A percentile compares a stretch with the other conserved stretches of the same genome.
phyloP scores from a whole-genome alignment of 495 filamentous ascomycete species.

The Darksidea phi region DNA sequence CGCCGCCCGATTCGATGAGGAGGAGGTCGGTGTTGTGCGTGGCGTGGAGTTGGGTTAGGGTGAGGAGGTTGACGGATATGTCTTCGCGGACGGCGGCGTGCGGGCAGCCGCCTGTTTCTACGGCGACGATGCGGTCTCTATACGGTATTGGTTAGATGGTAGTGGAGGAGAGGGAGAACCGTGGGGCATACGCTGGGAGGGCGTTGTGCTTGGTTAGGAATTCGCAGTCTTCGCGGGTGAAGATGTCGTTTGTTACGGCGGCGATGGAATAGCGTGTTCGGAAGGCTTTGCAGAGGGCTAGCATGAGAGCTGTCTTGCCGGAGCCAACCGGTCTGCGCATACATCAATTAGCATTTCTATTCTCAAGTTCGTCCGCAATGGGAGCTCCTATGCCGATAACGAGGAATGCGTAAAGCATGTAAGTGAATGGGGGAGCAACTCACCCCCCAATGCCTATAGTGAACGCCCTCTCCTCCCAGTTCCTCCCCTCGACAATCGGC shows the following conservation, averaged over 20 bases:
- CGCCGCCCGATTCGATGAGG: constrained; percentile 91
- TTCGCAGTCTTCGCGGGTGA: constrained; percentile 94
- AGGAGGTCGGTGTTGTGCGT: constrained; percentile 72
- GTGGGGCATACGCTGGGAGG: constrained; percentile 59
- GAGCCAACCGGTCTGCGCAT: constrained; percentile 98
- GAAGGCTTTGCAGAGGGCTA: constrained; percentile 77
- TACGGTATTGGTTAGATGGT: background rate
- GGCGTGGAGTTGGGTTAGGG: constrained; percentile 79
- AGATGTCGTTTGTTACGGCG: constrained; percentile 98
- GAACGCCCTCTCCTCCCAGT: constrained; percentile 90
- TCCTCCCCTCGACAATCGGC: constrained; percentile 81
- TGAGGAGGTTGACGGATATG: constrained; percentile 87
- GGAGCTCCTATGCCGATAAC: too few relatives aligned
- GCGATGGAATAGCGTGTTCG: constrained; percentile 79
- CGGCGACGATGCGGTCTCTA: constrained; percentile 74
- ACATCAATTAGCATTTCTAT: constrained; percentile 8
- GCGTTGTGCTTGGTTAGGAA: constrained; percentile 87
- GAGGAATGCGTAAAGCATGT: too few relatives aligned
- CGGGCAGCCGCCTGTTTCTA: constrained; percentile 96
- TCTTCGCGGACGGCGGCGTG: constrained; percentile 98
- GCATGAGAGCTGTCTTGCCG: constrained; percentile 95
- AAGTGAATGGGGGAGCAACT: constrained; percentile 40
- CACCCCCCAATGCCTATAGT: constrained; percentile 97
- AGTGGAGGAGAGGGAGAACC: background rate
- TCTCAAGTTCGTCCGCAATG: too few relatives aligned